A percentile compares a stretch with the other conserved stretches of the same genome.
Evolutionary conservation across 1,284 basidiomycete species (phyloP).

Genomic region (Cryptococcus jaspeensis): DNA sequence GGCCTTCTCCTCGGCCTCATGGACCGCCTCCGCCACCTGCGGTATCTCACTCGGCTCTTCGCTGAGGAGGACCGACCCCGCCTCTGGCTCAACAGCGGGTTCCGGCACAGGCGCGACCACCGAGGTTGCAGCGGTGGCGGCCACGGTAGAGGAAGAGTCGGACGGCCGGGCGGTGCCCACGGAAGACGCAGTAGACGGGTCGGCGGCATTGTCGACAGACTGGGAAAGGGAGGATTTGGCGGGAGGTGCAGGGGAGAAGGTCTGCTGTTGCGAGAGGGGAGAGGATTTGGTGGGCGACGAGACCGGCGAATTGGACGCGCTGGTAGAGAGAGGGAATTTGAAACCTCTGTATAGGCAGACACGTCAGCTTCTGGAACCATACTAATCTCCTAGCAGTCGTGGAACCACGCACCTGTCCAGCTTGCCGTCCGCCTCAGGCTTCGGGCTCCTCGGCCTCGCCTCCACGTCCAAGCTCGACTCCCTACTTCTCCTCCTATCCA

Average conservation of each 20-base stretch:
- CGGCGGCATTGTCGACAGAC: neutral
- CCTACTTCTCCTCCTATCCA: slow-evolving; percentile 20
- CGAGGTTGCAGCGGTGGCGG: neutral
- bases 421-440: slow-evolving; percentile 49
- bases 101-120: neutral
- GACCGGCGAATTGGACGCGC: slow-evolving; percentile 45
- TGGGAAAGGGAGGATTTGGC: neutral
- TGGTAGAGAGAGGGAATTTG: slow-evolving; percentile 43
- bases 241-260: slow-evolving; percentile 2
- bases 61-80: no score
- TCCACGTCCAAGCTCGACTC: slow-evolving; percentile 21
- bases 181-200: neutral
- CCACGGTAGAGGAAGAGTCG: neutral
- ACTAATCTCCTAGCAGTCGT: neutral
- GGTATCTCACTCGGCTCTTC: no score
- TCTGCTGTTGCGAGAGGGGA: neutral
- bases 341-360: slow-evolving; percentile 25
- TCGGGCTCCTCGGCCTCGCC: slow-evolving; percentile 40
- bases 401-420: slow-evolving; percentile 37
- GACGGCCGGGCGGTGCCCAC: neutral
- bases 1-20: neutral
- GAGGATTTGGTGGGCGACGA: slow-evolving; percentile 6
- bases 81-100: no score
- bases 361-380: neutral
- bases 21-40: no score